Conservation (phyloP, 345 rosid species). For the Bretschneidera sinensis region DNA sequence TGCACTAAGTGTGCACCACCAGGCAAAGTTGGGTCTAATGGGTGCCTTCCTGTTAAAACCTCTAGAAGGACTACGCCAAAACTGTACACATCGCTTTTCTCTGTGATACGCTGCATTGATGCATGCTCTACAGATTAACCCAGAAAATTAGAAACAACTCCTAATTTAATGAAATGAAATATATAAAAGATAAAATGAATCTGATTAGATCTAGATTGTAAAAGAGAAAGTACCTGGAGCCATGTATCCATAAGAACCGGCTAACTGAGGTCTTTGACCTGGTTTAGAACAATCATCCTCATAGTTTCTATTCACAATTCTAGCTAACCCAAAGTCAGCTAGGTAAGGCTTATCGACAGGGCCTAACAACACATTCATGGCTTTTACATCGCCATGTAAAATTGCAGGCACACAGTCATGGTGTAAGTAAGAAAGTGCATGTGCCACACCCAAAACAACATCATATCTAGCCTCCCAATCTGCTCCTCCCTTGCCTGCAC, state of each 20-base stretch:
- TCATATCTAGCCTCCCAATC: constrained; percentile 89
- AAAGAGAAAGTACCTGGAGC: constrained; percentile 65
- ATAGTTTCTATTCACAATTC: constrained; percentile 29
- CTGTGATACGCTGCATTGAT: constrained; percentile 65
- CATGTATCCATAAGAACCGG: constrained; percentile 97
- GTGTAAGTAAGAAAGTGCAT: constrained; percentile 88
- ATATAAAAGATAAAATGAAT: too few species aligned
- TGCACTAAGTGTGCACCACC: constrained; percentile 79
- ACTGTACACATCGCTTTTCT: constrained; percentile 91
- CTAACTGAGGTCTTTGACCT: constrained; percentile 61
- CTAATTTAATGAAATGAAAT: too few species aligned
- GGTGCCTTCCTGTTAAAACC: constrained; percentile 87
- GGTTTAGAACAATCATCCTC: constrained; percentile 36
- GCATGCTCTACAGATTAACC: constrained; percentile 61
- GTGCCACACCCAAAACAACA: constrained; percentile 70
- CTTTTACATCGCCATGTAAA: constrained; percentile 86
- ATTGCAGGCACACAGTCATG: constrained; percentile 90
- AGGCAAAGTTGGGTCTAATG: constrained; percentile 80
- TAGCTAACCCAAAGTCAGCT: constrained; percentile 89
- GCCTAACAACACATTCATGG: constrained; percentile 86
- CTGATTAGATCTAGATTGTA: background rate
- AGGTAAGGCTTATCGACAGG: constrained; percentile 61
- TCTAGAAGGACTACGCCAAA: constrained; percentile 79
- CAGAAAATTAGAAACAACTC: background rate
- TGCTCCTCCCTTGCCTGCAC: constrained; percentile 66